Conservation (phyloP, 2,329 filamentous ascomycete genomes). For the Fusarium robinianum region DNA sequence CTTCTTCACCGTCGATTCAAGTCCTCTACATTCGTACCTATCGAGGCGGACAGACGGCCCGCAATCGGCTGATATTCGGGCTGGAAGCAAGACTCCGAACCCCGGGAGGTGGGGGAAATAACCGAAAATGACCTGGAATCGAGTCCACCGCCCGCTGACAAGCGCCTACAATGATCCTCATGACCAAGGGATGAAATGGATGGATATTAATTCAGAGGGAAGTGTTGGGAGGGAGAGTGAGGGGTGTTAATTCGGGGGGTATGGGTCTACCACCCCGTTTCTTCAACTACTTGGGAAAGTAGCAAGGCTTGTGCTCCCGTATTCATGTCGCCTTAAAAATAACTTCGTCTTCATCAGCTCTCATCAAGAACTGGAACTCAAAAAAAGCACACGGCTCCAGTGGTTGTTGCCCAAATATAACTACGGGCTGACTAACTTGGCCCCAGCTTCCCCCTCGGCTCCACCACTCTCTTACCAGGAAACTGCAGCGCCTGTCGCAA, state of each 20-base stretch:
- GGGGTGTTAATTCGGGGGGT: too few species aligned
- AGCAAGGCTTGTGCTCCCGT: too few species aligned
- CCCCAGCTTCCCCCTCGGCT: conserved; percentile 5
- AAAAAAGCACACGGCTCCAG: not conserved
- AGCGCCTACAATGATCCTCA: too few species aligned
- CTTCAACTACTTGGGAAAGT: too few species aligned
- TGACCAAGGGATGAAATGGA: too few species aligned
- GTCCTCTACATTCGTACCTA: not conserved
- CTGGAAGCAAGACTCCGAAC: conserved; percentile 13
- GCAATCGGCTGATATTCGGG: conserved; percentile 32
- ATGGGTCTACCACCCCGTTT: too few species aligned
- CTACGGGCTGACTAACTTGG: conserved; percentile 31
- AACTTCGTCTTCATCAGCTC: too few species aligned
- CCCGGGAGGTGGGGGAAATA: conserved; percentile 23
- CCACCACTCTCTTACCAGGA: conserved; percentile 10
- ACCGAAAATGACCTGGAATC: conserved; percentile 7
- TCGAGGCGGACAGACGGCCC: conserved; percentile 19
- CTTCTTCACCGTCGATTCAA: too few species aligned
- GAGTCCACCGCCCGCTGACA: not conserved
- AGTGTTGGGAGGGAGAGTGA: too few species aligned
- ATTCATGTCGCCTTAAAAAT: too few species aligned
- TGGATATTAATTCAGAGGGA: too few species aligned
- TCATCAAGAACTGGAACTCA: too few species aligned
- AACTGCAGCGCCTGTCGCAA: conserved; percentile 2
- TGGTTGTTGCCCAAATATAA: not conserved